Evolutionary conservation across 2,329 filamentous ascomycete genomes (phyloP), one percentile per base, ranked within the genome.

Genomic region (Fusarium ambrosium): DNA sequence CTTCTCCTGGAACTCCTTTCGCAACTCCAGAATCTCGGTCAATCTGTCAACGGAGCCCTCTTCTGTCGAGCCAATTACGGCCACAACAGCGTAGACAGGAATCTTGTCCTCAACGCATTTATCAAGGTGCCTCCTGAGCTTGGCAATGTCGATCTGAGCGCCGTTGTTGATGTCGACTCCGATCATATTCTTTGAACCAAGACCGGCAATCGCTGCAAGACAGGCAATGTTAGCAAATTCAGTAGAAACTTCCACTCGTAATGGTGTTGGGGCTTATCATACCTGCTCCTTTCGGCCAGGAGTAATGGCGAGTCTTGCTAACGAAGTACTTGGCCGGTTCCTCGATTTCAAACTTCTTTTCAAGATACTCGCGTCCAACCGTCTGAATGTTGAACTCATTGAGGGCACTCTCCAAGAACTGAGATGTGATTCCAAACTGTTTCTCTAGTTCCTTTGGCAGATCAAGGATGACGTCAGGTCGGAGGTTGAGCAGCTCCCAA

Each of bases 281-380:
- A 87, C 86, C 86, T n/a, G 78, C 83, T 58, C 82, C 82, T 64
- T 88, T 88, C 0, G 85, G 86, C 86, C 86, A 88, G 0, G 85
- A 87, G 70, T 88, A 88, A 70, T 87, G 86, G 1, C 82, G 78
- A 2, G 85, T 87, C 11, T 78, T 83, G n/a, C 80, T 76, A 6
- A 87, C 68, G 64, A 86, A 80, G 53, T 83, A 85, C 62, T 82
- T 78, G 2, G 71, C 73, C 0, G 82, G 81, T 22, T 82, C 80
- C 1, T 70, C 62, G 2, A 84, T 78, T 0, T 74, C 64, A 45
- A 81, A 85, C 16, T 80, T 66, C 6, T 73, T 74, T 65, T 86
- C 84, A 1, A 87, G 74, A 0, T 66, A 58, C 7, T 83, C 82
- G 11, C 85, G 84, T 0, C 85, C 84, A 1, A 80, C 79, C 1